A percentile compares a stretch with the other conserved stretches of the same genome.
Conservation (phyloP, 352 stramenopile species). For the Globisporangium canariense region DNA sequence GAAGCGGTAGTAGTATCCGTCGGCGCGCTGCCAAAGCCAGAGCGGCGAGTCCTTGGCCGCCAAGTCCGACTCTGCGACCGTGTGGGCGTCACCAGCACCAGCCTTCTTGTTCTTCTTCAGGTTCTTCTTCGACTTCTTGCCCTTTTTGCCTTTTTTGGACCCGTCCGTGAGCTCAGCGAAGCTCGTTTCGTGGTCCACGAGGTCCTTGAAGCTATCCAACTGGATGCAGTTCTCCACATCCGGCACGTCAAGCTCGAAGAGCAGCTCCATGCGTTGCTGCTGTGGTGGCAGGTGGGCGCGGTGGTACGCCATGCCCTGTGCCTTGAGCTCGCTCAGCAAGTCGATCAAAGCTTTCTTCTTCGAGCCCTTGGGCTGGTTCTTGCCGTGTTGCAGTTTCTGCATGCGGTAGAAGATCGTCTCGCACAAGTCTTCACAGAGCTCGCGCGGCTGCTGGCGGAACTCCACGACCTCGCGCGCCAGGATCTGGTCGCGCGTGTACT, state of each 20-base stretch:
- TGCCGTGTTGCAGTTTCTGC: slow-evolving; percentile 64
- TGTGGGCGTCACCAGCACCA: slow-evolving; percentile 11
- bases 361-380: slow-evolving; percentile 90
- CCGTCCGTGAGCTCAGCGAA: slow-evolving; percentile 7
- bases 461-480: slow-evolving; percentile 54
- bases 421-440: slow-evolving; percentile 87
- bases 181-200: slow-evolving; percentile 29
- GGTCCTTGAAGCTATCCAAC: slow-evolving; percentile 53
- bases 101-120: slow-evolving; percentile 29
- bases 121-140: slow-evolving; percentile 26
- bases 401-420: slow-evolving; percentile 96
- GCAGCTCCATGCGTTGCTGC: slow-evolving; percentile 74
- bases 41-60: slow-evolving; percentile 54
- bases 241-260: slow-evolving; percentile 82
- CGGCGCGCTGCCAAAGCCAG: slow-evolving; percentile 82
- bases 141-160: slow-evolving; percentile 30
- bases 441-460: slow-evolving; percentile 62
- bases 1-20: slow-evolving; percentile 90
- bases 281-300: slow-evolving; percentile 68
- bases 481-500: slow-evolving; percentile 74
- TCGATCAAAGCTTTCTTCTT: slow-evolving; percentile 98
- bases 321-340: slow-evolving; percentile 88
- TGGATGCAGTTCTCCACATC: slow-evolving; percentile 82
- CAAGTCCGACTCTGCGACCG: slow-evolving; percentile 12
- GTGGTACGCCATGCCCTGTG: slow-evolving; percentile 79